A percentile compares a stretch with the other conserved stretches of the same genome.
These are phyloP conservation scores for Chlamydomonas schloesseri DNA, from an alignment of 139 green algal species.

Conservation along the genomic window DNA sequence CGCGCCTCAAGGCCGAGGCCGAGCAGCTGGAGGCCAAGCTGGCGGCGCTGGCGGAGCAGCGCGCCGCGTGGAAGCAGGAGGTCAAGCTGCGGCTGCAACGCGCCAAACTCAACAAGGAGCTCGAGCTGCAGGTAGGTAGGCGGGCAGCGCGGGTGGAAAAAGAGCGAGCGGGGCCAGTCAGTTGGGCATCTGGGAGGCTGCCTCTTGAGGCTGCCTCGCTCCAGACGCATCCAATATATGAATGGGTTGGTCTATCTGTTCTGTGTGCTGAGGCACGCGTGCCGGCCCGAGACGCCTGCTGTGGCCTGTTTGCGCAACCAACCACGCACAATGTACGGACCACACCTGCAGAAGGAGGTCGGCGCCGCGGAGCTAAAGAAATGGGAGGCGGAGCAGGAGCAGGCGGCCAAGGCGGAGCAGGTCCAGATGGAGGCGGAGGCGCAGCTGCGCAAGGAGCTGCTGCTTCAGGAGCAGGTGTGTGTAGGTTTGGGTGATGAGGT, in stretches of 20 bases:
- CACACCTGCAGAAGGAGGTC: constrained; percentile 37
- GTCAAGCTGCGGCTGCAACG: constrained; percentile 45
- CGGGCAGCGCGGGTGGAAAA: neutral
- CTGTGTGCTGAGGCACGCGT: too few relatives aligned
- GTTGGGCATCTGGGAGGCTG: too few relatives aligned
- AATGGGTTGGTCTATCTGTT: too few relatives aligned
- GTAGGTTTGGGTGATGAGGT: too few relatives aligned
- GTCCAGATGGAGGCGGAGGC: constrained; percentile 34
- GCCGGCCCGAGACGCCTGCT: too few relatives aligned
- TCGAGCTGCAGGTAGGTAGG: constrained; percentile 56
- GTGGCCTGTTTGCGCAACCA: too few relatives aligned
- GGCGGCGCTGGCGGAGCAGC: constrained; percentile 32
- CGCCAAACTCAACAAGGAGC: constrained; percentile 38
- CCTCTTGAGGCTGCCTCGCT: too few relatives aligned
- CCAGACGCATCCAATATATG: too few relatives aligned
- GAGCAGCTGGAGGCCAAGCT: constrained; percentile 26
- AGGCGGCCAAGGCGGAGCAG: constrained; percentile 32
- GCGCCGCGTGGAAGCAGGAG: neutral
- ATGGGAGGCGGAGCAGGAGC: constrained; percentile 43
- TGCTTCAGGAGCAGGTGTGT: neutral
- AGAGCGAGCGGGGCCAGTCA: too few relatives aligned
- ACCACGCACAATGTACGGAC: too few relatives aligned
- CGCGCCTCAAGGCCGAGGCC: constrained; percentile 26
- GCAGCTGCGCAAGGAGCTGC: neutral
- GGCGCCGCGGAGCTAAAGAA: constrained; percentile 23